These are phyloP conservation scores for Wickerhamomyces sp. DNA, from an alignment of 1,139 yeast genomes.

Conservation along the genomic window DNA sequence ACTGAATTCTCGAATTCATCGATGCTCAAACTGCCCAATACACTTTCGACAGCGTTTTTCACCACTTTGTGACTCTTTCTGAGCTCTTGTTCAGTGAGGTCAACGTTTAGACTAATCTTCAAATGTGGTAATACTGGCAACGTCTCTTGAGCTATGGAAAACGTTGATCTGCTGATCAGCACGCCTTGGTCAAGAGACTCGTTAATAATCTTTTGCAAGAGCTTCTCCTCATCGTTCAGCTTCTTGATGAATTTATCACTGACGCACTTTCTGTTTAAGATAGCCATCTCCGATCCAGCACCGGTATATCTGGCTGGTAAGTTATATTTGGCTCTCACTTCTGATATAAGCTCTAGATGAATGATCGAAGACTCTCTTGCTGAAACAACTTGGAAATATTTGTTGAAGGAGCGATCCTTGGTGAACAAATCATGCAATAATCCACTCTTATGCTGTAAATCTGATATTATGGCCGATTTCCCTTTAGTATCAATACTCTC, in stretches of 20 bases:
- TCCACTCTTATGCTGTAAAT: conserved; percentile 33
- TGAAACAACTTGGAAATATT: conserved; percentile 51
- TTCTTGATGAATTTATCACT: conserved; percentile 32
- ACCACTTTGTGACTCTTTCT: conserved; percentile 28
- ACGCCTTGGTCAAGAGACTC: conserved; percentile 45
- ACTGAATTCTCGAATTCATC: background rate
- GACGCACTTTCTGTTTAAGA: conserved; percentile 26
- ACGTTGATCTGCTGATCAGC: conserved; percentile 65
- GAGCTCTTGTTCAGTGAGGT: conserved; percentile 51
- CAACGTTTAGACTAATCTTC: conserved; percentile 54
- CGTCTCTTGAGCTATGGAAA: conserved; percentile 68
- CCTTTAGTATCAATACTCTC: conserved; percentile 19
- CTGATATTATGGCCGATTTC: conserved; percentile 29
- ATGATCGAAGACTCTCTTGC: conserved; percentile 59
- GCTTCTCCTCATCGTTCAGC: conserved; percentile 55
- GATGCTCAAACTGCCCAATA: conserved; percentile 5
- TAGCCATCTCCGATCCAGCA: conserved; percentile 19
- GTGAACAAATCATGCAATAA: conserved; percentile 35
- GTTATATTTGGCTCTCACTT: conserved; percentile 26
- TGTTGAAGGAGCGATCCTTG: conserved; percentile 28
- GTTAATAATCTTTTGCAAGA: conserved; percentile 63
- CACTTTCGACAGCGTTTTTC: conserved; percentile 8
- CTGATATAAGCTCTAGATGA: conserved; percentile 50
- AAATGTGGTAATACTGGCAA: conserved; percentile 75
- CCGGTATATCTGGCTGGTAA: conserved; percentile 22